Conservation (phyloP, 2,329 filamentous ascomycete genomes). For the Elsinoe perseae region DNA sequence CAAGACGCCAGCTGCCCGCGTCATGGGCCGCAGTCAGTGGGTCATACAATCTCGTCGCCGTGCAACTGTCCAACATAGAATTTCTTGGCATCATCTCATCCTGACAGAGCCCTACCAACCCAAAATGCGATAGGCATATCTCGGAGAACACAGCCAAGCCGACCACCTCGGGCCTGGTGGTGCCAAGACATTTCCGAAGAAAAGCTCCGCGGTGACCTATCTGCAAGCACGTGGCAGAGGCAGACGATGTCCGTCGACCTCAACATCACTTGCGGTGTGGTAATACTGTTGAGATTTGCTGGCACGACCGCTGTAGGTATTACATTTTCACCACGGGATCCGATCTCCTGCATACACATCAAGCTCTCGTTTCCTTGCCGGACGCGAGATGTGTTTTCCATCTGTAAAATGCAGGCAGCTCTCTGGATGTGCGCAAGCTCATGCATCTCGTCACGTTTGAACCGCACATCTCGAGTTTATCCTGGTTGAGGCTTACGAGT, state of each 20-base stretch:
- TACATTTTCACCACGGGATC: no score
- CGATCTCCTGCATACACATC: neutral
- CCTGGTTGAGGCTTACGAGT: neutral
- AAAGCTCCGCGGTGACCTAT: neutral
- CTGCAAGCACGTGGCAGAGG: neutral
- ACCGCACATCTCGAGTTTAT: neutral
- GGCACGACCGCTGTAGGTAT: no score
- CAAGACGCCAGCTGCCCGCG: neutral
- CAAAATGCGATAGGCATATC: neutral
- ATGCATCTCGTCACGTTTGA: neutral
- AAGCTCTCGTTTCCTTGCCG: neutral
- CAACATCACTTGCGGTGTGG: conserved; percentile 11
- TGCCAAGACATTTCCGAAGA: neutral
- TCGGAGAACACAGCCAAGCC: conserved; percentile 1
- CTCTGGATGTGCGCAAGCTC: neutral
- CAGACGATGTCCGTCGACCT: neutral
- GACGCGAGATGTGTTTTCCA: conserved; percentile 3
- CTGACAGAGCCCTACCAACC: neutral
- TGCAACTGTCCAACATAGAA: neutral
- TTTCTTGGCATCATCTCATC: neutral
- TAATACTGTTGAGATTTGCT: conserved; percentile 1
- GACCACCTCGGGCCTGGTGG: neutral
- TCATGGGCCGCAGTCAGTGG: neutral
- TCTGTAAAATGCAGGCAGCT: neutral
- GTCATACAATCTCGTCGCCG: neutral